Evolutionary conservation across 2,329 filamentous ascomycete species (phyloP).

Genomic region (Didymella segeticola): DNA sequence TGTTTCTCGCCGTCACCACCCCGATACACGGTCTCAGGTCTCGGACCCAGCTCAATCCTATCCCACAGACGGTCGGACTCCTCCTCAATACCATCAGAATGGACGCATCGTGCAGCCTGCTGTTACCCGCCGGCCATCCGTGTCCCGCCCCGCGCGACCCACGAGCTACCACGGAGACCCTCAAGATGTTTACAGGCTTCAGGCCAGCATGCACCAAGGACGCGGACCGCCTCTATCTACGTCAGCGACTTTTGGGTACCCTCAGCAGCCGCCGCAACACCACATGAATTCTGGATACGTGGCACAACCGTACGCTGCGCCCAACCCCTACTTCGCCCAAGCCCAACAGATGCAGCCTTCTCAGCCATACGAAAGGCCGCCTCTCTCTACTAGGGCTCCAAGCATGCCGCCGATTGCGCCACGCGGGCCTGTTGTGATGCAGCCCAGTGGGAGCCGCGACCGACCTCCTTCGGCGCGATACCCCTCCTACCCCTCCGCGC

Average conservation of each 20-base stretch:
- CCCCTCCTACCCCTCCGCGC: no score
- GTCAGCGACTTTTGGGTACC: no score
- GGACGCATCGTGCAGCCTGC: constrained; percentile 39
- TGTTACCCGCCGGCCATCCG: constrained; percentile 35
- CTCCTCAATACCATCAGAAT: constrained; percentile 31
- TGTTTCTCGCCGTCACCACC: constrained; percentile 28
- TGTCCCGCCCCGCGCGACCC: constrained; percentile 34
- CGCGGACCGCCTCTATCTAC: constrained; percentile 42
- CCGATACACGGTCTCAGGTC: constrained; percentile 38
- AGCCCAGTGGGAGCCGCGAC: no score
- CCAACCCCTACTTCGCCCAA: constrained; percentile 1
- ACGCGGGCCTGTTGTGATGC: no score
- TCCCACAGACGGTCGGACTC: constrained; percentile 33
- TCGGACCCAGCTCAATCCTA: constrained; percentile 39
- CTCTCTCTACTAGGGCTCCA: constrained; percentile 12
- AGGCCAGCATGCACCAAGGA: constrained; percentile 32
- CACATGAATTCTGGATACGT: constrained; percentile 10
- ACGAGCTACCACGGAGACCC: constrained; percentile 42
- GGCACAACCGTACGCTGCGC: constrained; percentile 12
- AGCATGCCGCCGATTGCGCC: no score
- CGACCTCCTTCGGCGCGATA: no score
- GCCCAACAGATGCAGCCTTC: constrained; percentile 21
- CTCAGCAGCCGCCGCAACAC: no score
- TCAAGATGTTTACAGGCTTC: constrained; percentile 25
- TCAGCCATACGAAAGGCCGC: constrained; percentile 23